Evolutionary conservation across 352 stramenopile species (phyloP).

Genomic region (Peronospora belbahrii): DNA sequence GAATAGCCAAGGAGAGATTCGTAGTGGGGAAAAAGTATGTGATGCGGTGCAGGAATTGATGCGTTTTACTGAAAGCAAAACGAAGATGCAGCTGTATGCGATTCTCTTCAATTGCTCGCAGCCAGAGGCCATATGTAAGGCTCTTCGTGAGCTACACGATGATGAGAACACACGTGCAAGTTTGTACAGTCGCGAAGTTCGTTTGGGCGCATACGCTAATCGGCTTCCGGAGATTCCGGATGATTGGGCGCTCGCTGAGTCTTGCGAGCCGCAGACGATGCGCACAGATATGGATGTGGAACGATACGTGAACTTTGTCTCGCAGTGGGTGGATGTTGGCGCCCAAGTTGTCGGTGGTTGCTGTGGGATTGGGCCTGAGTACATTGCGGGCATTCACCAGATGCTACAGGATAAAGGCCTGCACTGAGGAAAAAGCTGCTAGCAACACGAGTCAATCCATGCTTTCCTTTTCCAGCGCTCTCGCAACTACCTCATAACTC

Average conservation of each 20-base stretch:
- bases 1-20: constrained; percentile 44
- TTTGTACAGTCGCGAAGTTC: constrained; percentile 17
- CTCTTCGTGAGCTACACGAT: constrained; percentile 42
- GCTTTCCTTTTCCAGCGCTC: neutral
- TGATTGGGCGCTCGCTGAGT: constrained; percentile 71
- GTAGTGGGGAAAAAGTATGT: constrained; percentile 58
- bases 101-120: constrained; percentile 89
- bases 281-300: constrained; percentile 68
- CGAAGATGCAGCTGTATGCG: constrained; percentile 30
- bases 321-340: constrained; percentile 43
- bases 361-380: constrained; percentile 84
- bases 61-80: constrained; percentile 17
- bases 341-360: constrained; percentile 84
- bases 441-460: neutral
- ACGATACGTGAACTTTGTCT: constrained; percentile 65
- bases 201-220: constrained; percentile 85
- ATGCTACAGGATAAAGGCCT: constrained; percentile 18
- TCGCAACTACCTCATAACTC: neutral
- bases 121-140: constrained; percentile 78
- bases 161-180: constrained; percentile 11
- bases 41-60: constrained; percentile 37
- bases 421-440: constrained; percentile 6
- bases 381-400: constrained; percentile 59
- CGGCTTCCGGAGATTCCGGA: constrained; percentile 69
- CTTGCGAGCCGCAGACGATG: constrained; percentile 76